Conservation (phyloP, 306 rosid genomes). For the Senna tora region DNA sequence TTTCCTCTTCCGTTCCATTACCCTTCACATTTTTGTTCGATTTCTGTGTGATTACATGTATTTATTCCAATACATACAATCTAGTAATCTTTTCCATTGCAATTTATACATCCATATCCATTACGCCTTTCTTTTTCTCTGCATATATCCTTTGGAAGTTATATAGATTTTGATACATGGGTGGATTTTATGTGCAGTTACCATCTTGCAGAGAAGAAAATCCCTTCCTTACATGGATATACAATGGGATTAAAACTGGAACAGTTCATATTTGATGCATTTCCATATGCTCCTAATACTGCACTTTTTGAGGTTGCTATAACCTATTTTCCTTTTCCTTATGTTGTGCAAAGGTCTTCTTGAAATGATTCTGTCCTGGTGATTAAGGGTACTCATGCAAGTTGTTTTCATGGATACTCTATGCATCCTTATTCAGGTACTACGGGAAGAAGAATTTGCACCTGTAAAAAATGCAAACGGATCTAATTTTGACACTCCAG, state of each 20-base stretch:
- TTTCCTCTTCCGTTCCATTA: constrained; percentile 1
- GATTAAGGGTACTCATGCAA: constrained; percentile 8
- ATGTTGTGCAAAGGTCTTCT: constrained; percentile 11
- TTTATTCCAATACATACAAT: constrained; percentile 8
- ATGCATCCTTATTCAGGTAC: constrained; percentile 56
- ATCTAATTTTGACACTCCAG: constrained; percentile 88
- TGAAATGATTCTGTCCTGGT: constrained; percentile 8
- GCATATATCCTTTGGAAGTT: constrained; percentile 5
- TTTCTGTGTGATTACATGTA: constrained; percentile 14
- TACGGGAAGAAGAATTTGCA: constrained; percentile 94
- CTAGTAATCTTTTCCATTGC: background rate
- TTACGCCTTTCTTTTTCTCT: background rate
- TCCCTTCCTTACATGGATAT: constrained; percentile 79
- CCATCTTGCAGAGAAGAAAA: constrained; percentile 95
- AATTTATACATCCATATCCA: background rate
- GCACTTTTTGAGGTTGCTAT: constrained; percentile 87
- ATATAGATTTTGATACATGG: constrained; percentile 29
- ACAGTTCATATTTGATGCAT: constrained; percentile 93
- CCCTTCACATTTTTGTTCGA: constrained; percentile 17
- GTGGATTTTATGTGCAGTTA: constrained; percentile 57
- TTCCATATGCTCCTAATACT: constrained; percentile 90
- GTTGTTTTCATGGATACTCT: constrained; percentile 26
- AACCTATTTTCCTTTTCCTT: background rate
- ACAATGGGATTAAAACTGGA: constrained; percentile 81
- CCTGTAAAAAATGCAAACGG: constrained; percentile 93